Evolutionary conservation across 176 grass and related monocot species (phyloP).

Genomic region (Carex cristatella): DNA sequence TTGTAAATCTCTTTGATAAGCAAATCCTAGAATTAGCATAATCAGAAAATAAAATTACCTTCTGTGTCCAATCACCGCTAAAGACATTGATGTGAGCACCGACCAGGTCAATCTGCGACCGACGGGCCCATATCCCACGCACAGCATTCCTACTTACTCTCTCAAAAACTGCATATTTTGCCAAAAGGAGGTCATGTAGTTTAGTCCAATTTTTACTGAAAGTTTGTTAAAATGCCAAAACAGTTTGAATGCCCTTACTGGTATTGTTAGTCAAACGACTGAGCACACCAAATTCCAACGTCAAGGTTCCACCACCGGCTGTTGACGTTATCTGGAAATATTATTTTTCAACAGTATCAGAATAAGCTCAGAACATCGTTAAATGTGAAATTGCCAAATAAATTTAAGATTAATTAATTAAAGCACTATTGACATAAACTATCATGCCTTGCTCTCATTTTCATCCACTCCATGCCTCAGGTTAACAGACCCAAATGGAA

Average conservation of each 20-base stretch:
- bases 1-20: neutral
- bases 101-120: conserved; percentile 87
- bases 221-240: neutral
- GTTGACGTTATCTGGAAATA: conserved; percentile 89
- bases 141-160: conserved; percentile 90
- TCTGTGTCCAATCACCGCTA: conserved; percentile 98
- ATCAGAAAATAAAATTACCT: conserved; percentile 37
- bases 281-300: conserved; percentile 83
- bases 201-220: neutral
- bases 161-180: conserved; percentile 74
- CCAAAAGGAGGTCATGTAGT: neutral
- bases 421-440: conserved; percentile 14
- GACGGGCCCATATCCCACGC: conserved; percentile 82
- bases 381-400: neutral
- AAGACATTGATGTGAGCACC: conserved; percentile 99
- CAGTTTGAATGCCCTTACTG: conserved; percentile 36
- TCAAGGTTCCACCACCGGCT: conserved; percentile 90
- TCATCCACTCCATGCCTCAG: conserved; percentile 78
- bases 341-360: conserved; percentile 19
- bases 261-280: conserved; percentile 86
- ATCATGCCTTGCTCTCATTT: conserved; percentile 94
- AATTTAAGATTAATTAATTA: neutral
- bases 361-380: neutral
- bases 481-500: conserved; percentile 98
- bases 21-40: neutral